Conservation (phyloP, 208 protist genomes). For the Kentomonas sorsogonicus region DNA sequence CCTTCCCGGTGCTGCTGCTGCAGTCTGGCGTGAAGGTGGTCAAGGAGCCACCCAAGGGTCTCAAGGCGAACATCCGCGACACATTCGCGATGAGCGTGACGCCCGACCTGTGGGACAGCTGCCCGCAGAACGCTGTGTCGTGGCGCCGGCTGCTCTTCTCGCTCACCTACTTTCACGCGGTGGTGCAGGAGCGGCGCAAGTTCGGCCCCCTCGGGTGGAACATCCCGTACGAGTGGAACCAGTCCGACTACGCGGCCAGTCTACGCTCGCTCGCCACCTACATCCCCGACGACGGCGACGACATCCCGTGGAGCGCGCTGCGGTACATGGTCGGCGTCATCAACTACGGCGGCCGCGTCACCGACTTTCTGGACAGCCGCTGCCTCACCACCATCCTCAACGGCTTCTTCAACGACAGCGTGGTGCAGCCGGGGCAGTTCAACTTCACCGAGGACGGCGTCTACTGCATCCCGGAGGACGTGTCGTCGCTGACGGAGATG, state of each 20-base stretch:
- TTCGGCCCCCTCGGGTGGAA: slow-evolving; percentile 95
- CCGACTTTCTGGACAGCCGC: slow-evolving; percentile 89
- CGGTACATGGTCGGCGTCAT: slow-evolving; percentile 92
- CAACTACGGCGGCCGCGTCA: slow-evolving; percentile 95
- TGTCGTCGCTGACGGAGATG: slow-evolving; percentile 53
- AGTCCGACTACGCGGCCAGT: slow-evolving; percentile 88
- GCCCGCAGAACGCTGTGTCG: slow-evolving; percentile 61
- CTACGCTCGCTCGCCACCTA: slow-evolving; percentile 79
- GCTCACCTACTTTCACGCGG: slow-evolving; percentile 93
- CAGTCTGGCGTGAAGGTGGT: slow-evolving; percentile 95
- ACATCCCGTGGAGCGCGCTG: slow-evolving; percentile 83
- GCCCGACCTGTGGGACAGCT: slow-evolving; percentile 79
- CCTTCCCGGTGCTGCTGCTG: slow-evolving; percentile 93
- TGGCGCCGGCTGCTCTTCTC: slow-evolving; percentile 95
- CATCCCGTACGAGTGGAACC: slow-evolving; percentile 95
- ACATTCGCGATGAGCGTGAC: slow-evolving; percentile 69
- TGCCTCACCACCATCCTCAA: slow-evolving; percentile 70
- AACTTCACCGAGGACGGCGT: slow-evolving; percentile 78
- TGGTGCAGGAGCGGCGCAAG: slow-evolving; percentile 91
- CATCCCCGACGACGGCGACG: slow-evolving; percentile 36
- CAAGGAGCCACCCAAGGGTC: slow-evolving; percentile 95
- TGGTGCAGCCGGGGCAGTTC: slow-evolving; percentile 51
- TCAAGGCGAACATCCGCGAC: slow-evolving; percentile 93
- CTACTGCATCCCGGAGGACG: slow-evolving; percentile 79
- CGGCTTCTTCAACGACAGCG: slow-evolving; percentile 72